Conservation (phyloP, 176 grass and related monocot species). For the Carex parvula region DNA sequence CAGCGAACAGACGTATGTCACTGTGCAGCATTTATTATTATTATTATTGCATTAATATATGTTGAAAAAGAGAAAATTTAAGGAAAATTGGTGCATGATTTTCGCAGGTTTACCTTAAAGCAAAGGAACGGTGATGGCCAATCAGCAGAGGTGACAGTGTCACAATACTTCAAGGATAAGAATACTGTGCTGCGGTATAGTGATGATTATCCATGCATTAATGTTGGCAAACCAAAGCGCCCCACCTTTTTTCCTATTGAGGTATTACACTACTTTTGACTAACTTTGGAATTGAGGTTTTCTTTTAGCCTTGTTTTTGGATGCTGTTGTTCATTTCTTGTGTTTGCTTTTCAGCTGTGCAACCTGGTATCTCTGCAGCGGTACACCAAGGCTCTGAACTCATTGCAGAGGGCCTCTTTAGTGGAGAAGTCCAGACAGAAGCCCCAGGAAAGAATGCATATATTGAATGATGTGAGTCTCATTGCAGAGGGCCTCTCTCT, state of each 20-base stretch:
- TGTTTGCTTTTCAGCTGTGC: constrained; percentile 46
- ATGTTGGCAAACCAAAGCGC: constrained; percentile 84
- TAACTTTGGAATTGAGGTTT: not conserved
- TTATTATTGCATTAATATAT: not conserved
- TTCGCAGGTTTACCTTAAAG: constrained; percentile 55
- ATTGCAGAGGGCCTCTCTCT: no score
- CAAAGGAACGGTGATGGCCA: constrained; percentile 37
- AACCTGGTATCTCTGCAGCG: constrained; percentile 52
- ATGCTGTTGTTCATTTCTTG: constrained; percentile 22
- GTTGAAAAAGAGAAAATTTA: not conserved
- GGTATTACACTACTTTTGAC: constrained; percentile 30
- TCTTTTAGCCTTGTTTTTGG: not conserved
- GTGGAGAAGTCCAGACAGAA: constrained; percentile 96
- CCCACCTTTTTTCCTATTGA: constrained; percentile 72
- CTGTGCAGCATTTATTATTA: not conserved
- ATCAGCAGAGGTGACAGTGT: constrained; percentile 50
- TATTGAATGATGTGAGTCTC: constrained; percentile 57
- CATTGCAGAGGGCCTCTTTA: constrained; percentile 59
- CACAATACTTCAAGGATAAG: constrained; percentile 66
- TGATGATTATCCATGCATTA: constrained; percentile 72
- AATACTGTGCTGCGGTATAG: constrained; percentile 58
- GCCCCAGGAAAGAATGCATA: constrained; percentile 69
- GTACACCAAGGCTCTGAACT: constrained; percentile 73
- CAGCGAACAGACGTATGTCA: not conserved
- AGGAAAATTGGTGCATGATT: not conserved